Base-by-base conservation (phyloP, 345 rosid species). In the Lepidium aucheri region DNA sequence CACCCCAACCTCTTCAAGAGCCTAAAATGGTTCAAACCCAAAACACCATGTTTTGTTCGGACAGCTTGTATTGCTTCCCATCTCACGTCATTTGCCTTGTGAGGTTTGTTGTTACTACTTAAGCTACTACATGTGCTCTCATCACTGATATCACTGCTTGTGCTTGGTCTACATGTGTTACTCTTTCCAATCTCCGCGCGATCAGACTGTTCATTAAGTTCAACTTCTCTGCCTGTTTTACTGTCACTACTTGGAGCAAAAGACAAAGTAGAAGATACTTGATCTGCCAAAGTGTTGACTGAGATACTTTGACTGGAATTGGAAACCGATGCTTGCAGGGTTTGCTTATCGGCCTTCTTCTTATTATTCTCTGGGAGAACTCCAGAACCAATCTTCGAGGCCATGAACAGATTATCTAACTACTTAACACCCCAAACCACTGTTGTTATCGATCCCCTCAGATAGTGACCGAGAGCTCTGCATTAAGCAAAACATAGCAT, bases 61-160 rank as follows among this genome's bases (percentile, higher is more conserved):
- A 89, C 82, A 52, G 84, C 92, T 72, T 83, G 84, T 47, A 89
- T 86, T 22, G 90, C 93, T 74, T 89, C 90, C 96, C 93, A 89
- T 17, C 82, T 69, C 34, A 75, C 59, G 61, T 88, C 93, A 54
- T 86, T 89, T 41, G 83, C 86, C 72, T 88, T 83, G 70, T 88
- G 90, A 78, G 90, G 92, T 69, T 83, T 86, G 77, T 81, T 53
- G 46, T 72, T 60, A 36, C 79, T 76, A 69, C 83, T 84, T 13
- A 89, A 78, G 82, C 90, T 86, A 68, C 96, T 83, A 61, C 88
- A 83, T 17, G 76, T 77, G 57, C 92, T 83, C 67, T 84, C 92
- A 57, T 89, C 96, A 50, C 92, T 86, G 45, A 86, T 75, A 65
- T 86, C 91, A 73, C 86, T 88, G 82, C 95, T 77, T 26, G 85